A percentile compares a stretch with the other conserved stretches of the same genome.
Evolutionary conservation across 441 rosid genomes (phyloP).

Genomic region (Macaranga tanarius): DNA sequence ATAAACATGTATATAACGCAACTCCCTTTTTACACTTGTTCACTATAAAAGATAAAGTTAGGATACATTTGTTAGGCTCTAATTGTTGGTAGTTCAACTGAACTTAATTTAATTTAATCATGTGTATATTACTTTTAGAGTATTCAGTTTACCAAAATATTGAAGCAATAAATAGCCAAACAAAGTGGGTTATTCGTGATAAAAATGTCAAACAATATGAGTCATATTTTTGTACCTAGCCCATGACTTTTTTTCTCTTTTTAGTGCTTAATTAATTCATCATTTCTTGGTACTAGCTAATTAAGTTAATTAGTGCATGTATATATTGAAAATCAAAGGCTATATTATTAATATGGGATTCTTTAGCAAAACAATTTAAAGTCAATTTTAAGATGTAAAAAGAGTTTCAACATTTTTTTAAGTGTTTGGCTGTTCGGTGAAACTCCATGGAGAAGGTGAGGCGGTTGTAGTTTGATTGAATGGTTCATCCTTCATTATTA

Average conservation of each 20-base stretch:
- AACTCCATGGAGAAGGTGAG: slow-evolving; percentile 29
- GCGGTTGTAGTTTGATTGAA: slow-evolving; percentile 41
- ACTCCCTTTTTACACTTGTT: background rate
- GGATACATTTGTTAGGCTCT: background rate
- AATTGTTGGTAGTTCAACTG: slow-evolving; percentile 22
- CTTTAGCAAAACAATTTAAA: background rate
- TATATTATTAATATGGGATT: too few species aligned
- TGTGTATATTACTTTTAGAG: background rate
- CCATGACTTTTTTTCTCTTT: too few species aligned
- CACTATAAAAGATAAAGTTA: background rate
- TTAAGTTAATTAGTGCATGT: too few species aligned
- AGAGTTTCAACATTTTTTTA: background rate
- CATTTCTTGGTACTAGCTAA: background rate
- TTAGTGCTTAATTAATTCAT: background rate
- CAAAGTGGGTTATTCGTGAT: background rate
- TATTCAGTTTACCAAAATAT: too few species aligned
- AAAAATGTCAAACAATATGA: slow-evolving; percentile 20
- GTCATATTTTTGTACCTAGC: slow-evolving; percentile 8
- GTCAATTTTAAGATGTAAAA: background rate
- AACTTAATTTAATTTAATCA: background rate
- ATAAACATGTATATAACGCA: too few species aligned
- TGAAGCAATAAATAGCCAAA: too few species aligned
- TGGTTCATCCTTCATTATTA: slow-evolving; percentile 18
- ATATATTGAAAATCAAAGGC: background rate
- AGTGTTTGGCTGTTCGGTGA: slow-evolving; percentile 31